Conservation (phyloP, 192 early-diverging fungal species). For the Gonapodya prolifera region DNA sequence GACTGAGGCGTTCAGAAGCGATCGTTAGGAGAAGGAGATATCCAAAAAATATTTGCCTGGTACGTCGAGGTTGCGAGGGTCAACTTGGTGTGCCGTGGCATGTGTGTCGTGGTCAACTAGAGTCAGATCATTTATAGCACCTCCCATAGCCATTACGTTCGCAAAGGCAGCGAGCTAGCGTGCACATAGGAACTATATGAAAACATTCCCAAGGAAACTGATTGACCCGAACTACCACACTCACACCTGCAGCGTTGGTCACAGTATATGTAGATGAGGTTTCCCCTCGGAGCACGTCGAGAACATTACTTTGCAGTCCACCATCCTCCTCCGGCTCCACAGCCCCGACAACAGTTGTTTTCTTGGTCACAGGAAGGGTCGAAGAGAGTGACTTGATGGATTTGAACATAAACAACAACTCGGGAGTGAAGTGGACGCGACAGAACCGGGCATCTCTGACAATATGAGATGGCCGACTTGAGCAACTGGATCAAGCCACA, state of each 20-base stretch:
- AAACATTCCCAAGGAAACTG: neutral
- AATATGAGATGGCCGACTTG: neutral
- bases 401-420: neutral
- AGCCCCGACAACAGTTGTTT: neutral
- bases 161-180: conserved; percentile 2
- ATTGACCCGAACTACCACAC: neutral
- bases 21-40: neutral
- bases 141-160: neutral
- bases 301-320: neutral
- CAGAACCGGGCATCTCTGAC: neutral
- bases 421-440: neutral
- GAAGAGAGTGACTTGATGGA: neutral
- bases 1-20: neutral
- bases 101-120: neutral
- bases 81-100: neutral
- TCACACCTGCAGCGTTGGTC: conserved; percentile 4
- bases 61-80: conserved; percentile 5
- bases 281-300: conserved; percentile 4
- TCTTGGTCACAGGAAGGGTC: conserved; percentile 1
- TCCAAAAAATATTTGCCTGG: neutral
- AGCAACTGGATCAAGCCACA: neutral
- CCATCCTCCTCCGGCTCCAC: neutral
- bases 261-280: neutral
- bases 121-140: neutral
- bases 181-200: neutral